Evolutionary conservation across 139 green algal species (phyloP), one percentile per base, ranked within the genome.

Genomic region (Picochlorum sp.): DNA sequence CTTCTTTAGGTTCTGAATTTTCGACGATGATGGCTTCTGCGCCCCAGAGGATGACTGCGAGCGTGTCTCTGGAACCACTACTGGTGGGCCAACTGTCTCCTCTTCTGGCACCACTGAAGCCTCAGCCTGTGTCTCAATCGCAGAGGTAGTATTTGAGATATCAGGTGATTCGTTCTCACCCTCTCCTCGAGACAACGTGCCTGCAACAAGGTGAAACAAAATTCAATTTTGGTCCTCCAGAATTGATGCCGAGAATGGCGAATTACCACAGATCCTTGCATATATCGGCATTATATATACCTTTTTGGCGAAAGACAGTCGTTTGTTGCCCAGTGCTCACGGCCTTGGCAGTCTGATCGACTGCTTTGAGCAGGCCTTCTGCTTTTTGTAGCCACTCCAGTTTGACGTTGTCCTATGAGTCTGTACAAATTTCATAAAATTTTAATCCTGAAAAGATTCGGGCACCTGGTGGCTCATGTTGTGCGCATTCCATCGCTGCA

Each of bases 291-390:
- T 41, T 41, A 41, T 14, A 13, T 13, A 4, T 41, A 41, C 34
- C 34, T 41, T 41, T 41, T 41, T 41, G 34, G 34, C 34, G 34
- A 41, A 41, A 41, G 34, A 41, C 34, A 41, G 34, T 41, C 34
- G 34, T 41, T 41, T 54, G 47, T 5, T 54, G 15, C n/a, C 13
- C n/a, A 51, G 26, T 37, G 32, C n/a, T 64, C 6, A 74, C 72
- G 18, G 61, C 63, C 16, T 76, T 71, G 6, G 81, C 84, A 10
- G 73, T 90, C n/a, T 75, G 61, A 45, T 90, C 84, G 24, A 89
- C 84, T 1, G 76, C 70, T 4, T 90, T 75, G 18, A 90, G 69
- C 21, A 90, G 45, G 14, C 69, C 74, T 54, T 89, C 84, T 0
- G 84, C 84, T 7, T 54, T 72, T 47, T 74, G 72, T 20, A 88